Evolutionary conservation across 2,329 filamentous ascomycete genomes (phyloP).

Genomic region (Botrytis sinoallii): DNA sequence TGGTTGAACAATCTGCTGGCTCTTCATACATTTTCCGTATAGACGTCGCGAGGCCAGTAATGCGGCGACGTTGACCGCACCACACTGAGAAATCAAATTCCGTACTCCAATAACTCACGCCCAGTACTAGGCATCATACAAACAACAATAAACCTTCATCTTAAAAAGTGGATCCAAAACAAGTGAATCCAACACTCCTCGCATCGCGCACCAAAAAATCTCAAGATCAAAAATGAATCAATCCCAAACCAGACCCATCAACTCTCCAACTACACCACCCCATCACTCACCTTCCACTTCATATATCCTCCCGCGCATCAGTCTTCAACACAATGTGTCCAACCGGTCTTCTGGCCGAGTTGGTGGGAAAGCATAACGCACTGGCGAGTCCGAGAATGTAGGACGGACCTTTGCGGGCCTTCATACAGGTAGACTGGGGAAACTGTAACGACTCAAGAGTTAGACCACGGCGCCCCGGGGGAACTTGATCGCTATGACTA

Average conservation of each 20-base stretch:
- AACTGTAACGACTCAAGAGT: background rate
- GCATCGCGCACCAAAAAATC: background rate
- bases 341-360: background rate
- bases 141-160: background rate
- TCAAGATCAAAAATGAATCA: background rate
- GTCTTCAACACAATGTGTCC: background rate
- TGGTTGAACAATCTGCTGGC: background rate
- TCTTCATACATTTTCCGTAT: background rate
- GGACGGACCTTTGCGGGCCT: slow-evolving; percentile 1
- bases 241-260: background rate
- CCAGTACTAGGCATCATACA: background rate
- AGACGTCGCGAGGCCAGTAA: background rate
- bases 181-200: background rate
- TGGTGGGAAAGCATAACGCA: background rate
- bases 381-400: slow-evolving; percentile 6
- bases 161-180: background rate
- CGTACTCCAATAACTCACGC: background rate
- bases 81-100: background rate
- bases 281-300: background rate
- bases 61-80: background rate
- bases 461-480: background rate
- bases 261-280: background rate
- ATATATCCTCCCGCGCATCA: background rate
- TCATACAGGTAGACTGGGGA: slow-evolving; percentile 6
- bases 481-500: background rate